Conservation (phyloP, 805 yeast genomes). For the Naumovozyma baii region DNA sequence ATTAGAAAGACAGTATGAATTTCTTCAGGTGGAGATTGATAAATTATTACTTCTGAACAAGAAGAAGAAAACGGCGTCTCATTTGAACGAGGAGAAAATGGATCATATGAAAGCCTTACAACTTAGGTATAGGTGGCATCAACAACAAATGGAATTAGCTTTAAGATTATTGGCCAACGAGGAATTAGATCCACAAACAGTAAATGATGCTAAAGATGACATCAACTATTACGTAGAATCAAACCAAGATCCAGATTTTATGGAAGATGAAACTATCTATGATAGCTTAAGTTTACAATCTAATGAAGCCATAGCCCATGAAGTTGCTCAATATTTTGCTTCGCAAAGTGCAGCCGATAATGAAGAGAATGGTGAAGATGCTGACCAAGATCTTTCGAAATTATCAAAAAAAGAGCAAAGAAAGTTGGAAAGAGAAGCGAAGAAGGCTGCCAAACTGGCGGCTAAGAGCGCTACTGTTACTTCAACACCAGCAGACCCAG, state of each 20-base stretch:
- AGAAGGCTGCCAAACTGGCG: conserved; percentile 28
- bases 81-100: conserved; percentile 25
- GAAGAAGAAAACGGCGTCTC: conserved; percentile 27
- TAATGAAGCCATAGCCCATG: conserved; percentile 42
- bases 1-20: conserved; percentile 70
- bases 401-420: conserved; percentile 29
- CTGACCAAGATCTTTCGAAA: conserved; percentile 15
- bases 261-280: conserved; percentile 90
- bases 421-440: conserved; percentile 29
- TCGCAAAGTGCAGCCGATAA: conserved; percentile 23
- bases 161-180: conserved; percentile 75
- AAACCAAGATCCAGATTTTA: conserved; percentile 82
- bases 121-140: conserved; percentile 73
- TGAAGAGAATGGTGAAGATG: conserved; percentile 11
- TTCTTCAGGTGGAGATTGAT: conserved; percentile 48
- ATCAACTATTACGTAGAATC: conserved; percentile 85
- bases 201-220: conserved; percentile 74
- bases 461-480: conserved; percentile 17
- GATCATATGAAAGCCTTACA: conserved; percentile 51
- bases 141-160: conserved; percentile 67
- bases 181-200: conserved; percentile 64
- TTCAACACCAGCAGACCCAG: conserved; percentile 9
- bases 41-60: conserved; percentile 22
- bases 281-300: conserved; percentile 69
- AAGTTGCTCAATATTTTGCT: conserved; percentile 35